These are phyloP conservation scores for Fraxinus velutina DNA, from an alignment of 305 asterid species.

Conservation along the genomic window DNA sequence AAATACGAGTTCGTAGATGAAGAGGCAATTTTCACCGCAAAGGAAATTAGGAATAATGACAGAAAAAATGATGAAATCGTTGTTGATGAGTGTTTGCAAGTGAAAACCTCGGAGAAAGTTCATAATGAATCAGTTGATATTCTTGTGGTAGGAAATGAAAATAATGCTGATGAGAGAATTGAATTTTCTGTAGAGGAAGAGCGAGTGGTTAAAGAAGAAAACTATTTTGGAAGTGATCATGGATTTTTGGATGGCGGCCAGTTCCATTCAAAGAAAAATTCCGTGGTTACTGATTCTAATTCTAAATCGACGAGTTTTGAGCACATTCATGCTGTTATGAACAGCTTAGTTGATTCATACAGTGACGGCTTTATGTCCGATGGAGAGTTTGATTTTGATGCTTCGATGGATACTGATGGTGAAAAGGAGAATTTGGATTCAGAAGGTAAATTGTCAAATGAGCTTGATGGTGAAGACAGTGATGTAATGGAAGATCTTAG, in stretches of 20 bases:
- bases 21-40: constrained; percentile 25
- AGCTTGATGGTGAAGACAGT: constrained; percentile 34
- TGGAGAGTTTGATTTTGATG: constrained; percentile 30
- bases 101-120: neutral
- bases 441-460: constrained; percentile 29
- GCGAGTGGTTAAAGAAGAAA: constrained; percentile 1
- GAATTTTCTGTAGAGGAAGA: constrained; percentile 9
- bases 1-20: constrained; percentile 28
- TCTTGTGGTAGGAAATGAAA: constrained; percentile 26
- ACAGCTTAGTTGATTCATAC: constrained; percentile 34
- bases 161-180: constrained; percentile 2
- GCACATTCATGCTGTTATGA: constrained; percentile 20
- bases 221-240: constrained; percentile 2
- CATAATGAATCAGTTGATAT: neutral
- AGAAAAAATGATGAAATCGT: constrained; percentile 5
- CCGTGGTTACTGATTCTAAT: constrained; percentile 32
- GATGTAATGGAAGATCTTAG: constrained; percentile 43
- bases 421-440: constrained; percentile 25
- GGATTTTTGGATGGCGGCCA: constrained; percentile 25
- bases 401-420: constrained; percentile 5
- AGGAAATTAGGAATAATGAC: constrained; percentile 19
- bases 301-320: constrained; percentile 22
- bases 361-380: constrained; percentile 55
- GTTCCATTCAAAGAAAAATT: constrained; percentile 22
- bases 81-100: constrained; percentile 12